Percentiles rank a stretch among this genome's conserved stretches.
These are phyloP conservation scores for Chloris gayana DNA, from an alignment of 176 grass and related monocot species.

Conservation along the genomic window DNA sequence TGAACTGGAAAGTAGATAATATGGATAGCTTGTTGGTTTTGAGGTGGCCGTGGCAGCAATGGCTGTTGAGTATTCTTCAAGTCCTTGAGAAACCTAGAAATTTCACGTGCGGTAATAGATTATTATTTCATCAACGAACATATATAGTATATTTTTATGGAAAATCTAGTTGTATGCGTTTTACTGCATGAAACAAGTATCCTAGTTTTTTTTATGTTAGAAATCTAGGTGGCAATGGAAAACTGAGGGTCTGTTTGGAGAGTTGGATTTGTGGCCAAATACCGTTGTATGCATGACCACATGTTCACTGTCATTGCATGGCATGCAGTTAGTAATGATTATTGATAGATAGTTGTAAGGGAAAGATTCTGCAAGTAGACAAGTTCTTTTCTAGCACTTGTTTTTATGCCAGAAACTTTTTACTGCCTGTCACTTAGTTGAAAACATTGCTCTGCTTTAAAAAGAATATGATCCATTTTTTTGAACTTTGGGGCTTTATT, in stretches of 20 bases:
- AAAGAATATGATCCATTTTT: constrained; percentile 2
- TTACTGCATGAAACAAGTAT: background rate
- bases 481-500: constrained; percentile 31
- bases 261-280: background rate
- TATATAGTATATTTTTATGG: background rate
- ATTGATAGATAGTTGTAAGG: background rate
- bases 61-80: constrained; percentile 1
- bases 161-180: constrained; percentile 4
- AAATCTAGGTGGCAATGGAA: background rate
- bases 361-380: constrained; percentile 3
- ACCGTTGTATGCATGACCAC: background rate
- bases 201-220: background rate
- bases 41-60: background rate
- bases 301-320: background rate
- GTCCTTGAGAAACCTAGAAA: background rate
- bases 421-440: background rate
- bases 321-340: constrained; percentile 13
- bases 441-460: constrained; percentile 29
- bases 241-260: background rate
- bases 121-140: constrained; percentile 5
- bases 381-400: background rate
- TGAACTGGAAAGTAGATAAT: constrained; percentile 4
- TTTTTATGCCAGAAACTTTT: background rate
- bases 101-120: background rate
- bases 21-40: constrained; percentile 10